Percentiles rank a stretch among this genome's conserved stretches.
Evolutionary conservation across 1,284 basidiomycete genomes (phyloP).

Genomic region (Leccinum subatratum): DNA sequence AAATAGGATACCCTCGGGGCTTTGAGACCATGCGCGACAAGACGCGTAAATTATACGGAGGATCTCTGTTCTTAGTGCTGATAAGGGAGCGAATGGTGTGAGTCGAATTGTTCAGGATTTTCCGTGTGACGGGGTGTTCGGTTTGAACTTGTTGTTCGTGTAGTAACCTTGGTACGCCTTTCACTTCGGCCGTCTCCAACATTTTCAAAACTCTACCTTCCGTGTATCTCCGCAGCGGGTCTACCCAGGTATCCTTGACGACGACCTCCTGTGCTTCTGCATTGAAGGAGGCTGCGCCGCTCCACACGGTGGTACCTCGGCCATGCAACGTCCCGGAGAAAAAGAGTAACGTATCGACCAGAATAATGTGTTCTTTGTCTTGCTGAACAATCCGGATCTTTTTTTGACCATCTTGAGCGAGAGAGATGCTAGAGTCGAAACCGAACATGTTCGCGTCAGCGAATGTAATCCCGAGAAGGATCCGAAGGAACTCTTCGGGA

Average conservation of each 20-base stretch:
- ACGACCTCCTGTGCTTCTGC: background rate
- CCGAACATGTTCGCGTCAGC: background rate
- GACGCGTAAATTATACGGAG: background rate
- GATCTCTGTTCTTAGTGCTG: background rate
- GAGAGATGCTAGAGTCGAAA: background rate
- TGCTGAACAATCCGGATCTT: background rate
- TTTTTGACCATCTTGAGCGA: background rate
- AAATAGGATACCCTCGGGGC: background rate
- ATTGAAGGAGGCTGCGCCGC: background rate
- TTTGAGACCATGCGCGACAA: background rate
- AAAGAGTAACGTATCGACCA: background rate
- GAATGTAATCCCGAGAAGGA: background rate
- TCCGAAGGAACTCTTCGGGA: background rate
- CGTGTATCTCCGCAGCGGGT: background rate
- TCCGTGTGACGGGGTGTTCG: background rate
- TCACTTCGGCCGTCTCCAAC: background rate
- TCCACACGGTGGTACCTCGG: background rate
- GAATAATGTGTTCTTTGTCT: background rate
- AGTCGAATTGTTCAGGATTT: background rate
- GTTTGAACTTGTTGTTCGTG: conserved; percentile 12
- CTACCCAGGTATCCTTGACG: background rate
- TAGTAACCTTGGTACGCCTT: background rate
- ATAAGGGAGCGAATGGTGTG: conserved; percentile 2
- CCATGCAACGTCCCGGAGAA: background rate
- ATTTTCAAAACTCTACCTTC: background rate